phyloP scores from a whole-genome alignment of 192 early-diverging fungal species.

The Coemansia sp. region DNA sequence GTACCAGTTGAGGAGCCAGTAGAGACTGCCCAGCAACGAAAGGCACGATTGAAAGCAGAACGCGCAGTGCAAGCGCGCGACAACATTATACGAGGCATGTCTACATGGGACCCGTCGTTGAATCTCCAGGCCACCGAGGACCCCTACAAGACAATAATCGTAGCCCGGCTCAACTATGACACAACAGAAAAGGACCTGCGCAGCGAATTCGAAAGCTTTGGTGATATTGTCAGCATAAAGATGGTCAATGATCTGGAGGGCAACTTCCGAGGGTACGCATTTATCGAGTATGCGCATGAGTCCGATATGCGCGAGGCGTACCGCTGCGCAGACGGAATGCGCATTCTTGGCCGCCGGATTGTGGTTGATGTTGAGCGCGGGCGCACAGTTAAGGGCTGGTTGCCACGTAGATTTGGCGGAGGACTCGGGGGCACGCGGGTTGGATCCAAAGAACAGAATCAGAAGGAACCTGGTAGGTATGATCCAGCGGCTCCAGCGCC shows the following conservation, averaged over 20 bases:
- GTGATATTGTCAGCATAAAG: conserved; percentile 61
- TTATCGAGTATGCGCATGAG: conserved; percentile 92
- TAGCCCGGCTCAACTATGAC: conserved; percentile 67
- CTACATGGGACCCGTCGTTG: conserved; percentile 44
- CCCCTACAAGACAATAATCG: conserved; percentile 91
- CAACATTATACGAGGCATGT: conserved; percentile 30
- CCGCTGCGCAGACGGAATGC: conserved; percentile 79
- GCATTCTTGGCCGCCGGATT: conserved; percentile 78
- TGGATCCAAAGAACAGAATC: conserved; percentile 39
- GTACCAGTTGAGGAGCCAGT: conserved; percentile 9
- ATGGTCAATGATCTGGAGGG: conserved; percentile 68
- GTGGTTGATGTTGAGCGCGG: conserved; percentile 95
- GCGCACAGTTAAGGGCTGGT: conserved; percentile 94
- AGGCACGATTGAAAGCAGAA: conserved; percentile 37
- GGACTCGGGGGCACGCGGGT: conserved; percentile 49
- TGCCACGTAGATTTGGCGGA: conserved; percentile 58
- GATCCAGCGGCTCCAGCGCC: conserved; percentile 19
- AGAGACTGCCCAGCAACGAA: conserved; percentile 42
- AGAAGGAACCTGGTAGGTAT: conserved; percentile 38
- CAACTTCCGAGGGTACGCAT: conserved; percentile 90
- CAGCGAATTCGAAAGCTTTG: conserved; percentile 77
- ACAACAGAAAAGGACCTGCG: conserved; percentile 61
- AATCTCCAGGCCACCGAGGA: conserved; percentile 75
- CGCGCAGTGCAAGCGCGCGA: conserved; percentile 31
- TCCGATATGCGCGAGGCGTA: conserved; percentile 67